Evolutionary conservation across 106 monocot species (phyloP).

Genomic region (Dendrobium officinale): DNA sequence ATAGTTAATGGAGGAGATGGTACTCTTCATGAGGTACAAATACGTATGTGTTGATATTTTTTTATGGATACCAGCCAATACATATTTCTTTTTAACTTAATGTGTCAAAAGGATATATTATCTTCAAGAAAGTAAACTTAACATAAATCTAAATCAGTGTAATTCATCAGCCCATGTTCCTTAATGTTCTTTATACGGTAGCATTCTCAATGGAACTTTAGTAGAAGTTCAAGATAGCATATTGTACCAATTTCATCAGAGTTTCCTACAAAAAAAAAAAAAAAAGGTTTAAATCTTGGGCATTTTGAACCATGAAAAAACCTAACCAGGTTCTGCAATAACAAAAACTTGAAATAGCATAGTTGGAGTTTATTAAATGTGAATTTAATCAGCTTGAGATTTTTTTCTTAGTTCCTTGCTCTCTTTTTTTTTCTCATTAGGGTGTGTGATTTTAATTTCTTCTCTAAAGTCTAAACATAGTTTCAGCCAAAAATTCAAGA

Average conservation of each 20-base stretch:
- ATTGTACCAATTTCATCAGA: not conserved
- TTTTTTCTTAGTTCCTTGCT: not conserved
- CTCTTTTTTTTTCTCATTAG: not conserved
- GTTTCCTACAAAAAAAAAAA: not conserved
- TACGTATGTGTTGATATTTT: not conserved
- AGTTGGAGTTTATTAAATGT: not conserved
- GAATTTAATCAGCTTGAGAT: not conserved
- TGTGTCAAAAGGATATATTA: not conserved
- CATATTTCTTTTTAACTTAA: not conserved
- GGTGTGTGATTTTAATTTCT: not conserved
- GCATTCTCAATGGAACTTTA: not conserved
- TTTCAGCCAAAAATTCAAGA: not conserved
- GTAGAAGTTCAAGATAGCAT: not conserved
- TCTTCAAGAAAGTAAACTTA: not conserved
- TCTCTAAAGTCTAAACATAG: not conserved
- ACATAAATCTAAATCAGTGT: not conserved
- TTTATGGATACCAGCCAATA: not conserved
- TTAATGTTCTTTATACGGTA: not conserved
- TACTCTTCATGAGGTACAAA: constrained; percentile 92
- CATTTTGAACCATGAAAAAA: not conserved
- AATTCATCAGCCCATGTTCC: not conserved
- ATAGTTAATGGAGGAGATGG: constrained; percentile 99
- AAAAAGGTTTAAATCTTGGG: not conserved
- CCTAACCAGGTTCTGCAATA: not conserved
- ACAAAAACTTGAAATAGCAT: not conserved